A percentile compares a stretch with the other conserved stretches of the same genome.
Evolutionary conservation across 2,329 filamentous ascomycete species (phyloP).

Genomic region (Cladophialophora chaetospira): DNA sequence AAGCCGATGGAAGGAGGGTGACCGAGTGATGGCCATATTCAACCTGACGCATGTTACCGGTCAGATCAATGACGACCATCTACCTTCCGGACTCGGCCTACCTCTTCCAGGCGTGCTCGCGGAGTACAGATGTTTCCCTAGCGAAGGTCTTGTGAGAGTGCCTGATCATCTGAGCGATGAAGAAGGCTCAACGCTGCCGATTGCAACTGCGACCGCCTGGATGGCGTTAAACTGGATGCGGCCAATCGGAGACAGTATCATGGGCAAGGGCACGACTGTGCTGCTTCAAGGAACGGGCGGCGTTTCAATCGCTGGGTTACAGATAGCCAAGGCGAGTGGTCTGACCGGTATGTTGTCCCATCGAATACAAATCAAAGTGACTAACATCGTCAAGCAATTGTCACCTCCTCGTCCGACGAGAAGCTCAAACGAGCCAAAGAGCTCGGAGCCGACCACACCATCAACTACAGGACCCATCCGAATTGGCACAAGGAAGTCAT

Average conservation of each 20-base stretch:
- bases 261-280: slow-evolving; percentile 45
- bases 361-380: slow-evolving; percentile 38
- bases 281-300: slow-evolving; percentile 52
- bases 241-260: slow-evolving; percentile 43
- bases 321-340: slow-evolving; percentile 51
- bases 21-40: slow-evolving; percentile 42
- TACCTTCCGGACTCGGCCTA: slow-evolving; percentile 46
- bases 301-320: slow-evolving; percentile 48
- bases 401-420: slow-evolving; percentile 54
- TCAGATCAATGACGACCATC: slow-evolving; percentile 32
- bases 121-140: slow-evolving; percentile 48
- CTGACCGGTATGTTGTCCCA: slow-evolving; percentile 47
- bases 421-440: slow-evolving; percentile 47
- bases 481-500: slow-evolving; percentile 52
- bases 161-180: slow-evolving; percentile 46
- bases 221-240: slow-evolving; percentile 52
- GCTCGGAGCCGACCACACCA: slow-evolving; percentile 48
- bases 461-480: slow-evolving; percentile 53
- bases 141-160: slow-evolving; percentile 43
- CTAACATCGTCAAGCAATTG: slow-evolving; percentile 42
- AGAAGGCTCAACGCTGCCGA: slow-evolving; percentile 46
- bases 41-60: slow-evolving; percentile 46
- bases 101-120: slow-evolving; percentile 44
- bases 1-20: slow-evolving; percentile 37
- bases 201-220: slow-evolving; percentile 54